phyloP scores from a whole-genome alignment of 768 basidiomycete species.

The Leccinum olivaceopallidum region DNA sequence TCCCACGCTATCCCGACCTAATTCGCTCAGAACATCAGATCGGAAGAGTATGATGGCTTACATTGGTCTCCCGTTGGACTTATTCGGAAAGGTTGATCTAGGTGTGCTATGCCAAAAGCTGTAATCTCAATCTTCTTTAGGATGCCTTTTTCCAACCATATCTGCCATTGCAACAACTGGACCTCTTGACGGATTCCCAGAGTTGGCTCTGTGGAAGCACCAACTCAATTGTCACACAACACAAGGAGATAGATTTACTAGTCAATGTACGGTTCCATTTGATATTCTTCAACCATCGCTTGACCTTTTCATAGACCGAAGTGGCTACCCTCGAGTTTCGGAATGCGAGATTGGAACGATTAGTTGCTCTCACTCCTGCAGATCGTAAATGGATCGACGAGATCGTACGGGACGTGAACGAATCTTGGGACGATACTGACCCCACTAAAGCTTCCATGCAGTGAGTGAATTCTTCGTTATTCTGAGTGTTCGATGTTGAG shows the following conservation, averaged over 20 bases:
- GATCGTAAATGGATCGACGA: constrained; percentile 99
- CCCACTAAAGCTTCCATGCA: constrained; percentile 61
- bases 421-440: constrained; percentile 71
- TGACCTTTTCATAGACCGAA: constrained; percentile 63
- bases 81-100: constrained; percentile 79
- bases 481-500: constrained; percentile 1
- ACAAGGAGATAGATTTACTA: constrained; percentile 87
- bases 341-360: constrained; percentile 75
- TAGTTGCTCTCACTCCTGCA: constrained; percentile 81
- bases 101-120: not conserved
- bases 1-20: constrained; percentile 65
- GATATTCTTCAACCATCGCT: not conserved
- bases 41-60: constrained; percentile 88
- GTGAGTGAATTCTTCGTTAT: constrained; percentile 42
- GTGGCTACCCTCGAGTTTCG: constrained; percentile 84
- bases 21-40: constrained; percentile 85
- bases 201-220: constrained; percentile 96
- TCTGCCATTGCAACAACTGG: constrained; percentile 91
- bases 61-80: constrained; percentile 88
- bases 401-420: constrained; percentile 82
- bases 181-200: constrained; percentile 74
- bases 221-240: constrained; percentile 92
- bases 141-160: constrained; percentile 98
- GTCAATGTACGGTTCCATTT: constrained; percentile 61
- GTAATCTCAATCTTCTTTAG: constrained; percentile 36